These are phyloP conservation scores for Miamiensis avidus DNA, from an alignment of 169 alveolate genomes.

Conservation along the genomic window DNA sequence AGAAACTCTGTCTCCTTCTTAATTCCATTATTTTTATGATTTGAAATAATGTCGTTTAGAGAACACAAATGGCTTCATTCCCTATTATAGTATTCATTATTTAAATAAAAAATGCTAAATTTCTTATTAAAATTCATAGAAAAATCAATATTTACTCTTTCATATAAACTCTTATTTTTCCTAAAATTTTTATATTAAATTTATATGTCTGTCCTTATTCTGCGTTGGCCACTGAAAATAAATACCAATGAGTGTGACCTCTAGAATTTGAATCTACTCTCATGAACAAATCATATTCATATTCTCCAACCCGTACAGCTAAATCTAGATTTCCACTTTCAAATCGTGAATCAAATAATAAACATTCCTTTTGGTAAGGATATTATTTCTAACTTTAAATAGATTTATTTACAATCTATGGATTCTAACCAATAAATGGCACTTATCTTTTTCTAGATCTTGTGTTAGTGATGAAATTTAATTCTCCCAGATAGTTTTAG, in stretches of 20 bases:
- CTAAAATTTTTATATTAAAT: constrained; percentile 77
- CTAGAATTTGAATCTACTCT: constrained; percentile 81
- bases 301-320: constrained; percentile 54
- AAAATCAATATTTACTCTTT: constrained; percentile 34
- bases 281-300: constrained; percentile 76
- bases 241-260: constrained; percentile 91
- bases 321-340: constrained; percentile 74
- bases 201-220: constrained; percentile 52
- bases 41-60: constrained; percentile 17
- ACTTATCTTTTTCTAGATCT: no score
- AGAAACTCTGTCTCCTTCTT: constrained; percentile 60
- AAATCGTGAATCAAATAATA: constrained; percentile 63
- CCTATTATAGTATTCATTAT: constrained; percentile 53
- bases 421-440: not conserved
- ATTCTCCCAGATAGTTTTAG: not conserved
- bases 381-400: constrained; percentile 1
- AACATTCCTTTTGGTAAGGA: constrained; percentile 22
- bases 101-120: no score
- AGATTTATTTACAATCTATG: not conserved
- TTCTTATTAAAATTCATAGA: constrained; percentile 4
- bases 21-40: constrained; percentile 54
- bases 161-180: constrained; percentile 73
- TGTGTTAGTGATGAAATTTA: not conserved
- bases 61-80: constrained; percentile 78
- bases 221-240: constrained; percentile 71